phyloP scores from a whole-genome alignment of 768 basidiomycete genomes.

The Solioccasus polychromus region DNA sequence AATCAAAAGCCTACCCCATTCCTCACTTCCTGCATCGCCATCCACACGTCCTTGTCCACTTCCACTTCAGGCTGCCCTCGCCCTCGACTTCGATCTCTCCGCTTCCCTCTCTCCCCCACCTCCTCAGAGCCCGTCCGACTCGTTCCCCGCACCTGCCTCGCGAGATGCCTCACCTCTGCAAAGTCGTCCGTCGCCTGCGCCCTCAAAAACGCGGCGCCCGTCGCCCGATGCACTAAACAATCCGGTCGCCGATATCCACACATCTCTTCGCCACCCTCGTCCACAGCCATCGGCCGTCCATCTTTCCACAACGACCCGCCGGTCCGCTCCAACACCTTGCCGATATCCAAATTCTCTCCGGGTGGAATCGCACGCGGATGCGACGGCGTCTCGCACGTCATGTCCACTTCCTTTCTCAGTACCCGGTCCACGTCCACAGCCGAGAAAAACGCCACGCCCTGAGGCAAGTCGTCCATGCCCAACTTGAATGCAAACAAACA shows the following conservation, averaged over 20 bases:
- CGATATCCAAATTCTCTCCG: conserved; percentile 84
- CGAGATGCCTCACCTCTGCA: conserved; percentile 66
- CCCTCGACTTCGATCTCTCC: conserved; percentile 11
- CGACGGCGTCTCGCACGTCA: conserved; percentile 93
- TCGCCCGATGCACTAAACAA: conserved; percentile 64
- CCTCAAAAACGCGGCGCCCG: conserved; percentile 61
- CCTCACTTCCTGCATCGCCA: conserved; percentile 26
- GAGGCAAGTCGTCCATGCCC: conserved; percentile 96
- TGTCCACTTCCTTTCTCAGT: conserved; percentile 92
- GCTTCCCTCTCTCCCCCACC: not conserved
- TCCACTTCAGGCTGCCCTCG: conserved; percentile 5
- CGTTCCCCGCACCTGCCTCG: conserved; percentile 39
- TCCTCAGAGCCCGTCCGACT: not conserved
- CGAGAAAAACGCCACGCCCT: conserved; percentile 95
- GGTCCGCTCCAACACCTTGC: conserved; percentile 61
- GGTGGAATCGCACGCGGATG: conserved; percentile 79
- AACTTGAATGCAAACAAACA: conserved; percentile 85
- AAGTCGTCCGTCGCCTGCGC: conserved; percentile 77
- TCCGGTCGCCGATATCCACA: conserved; percentile 53
- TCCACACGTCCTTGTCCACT: conserved; percentile 16
- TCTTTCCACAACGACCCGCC: conserved; percentile 65
- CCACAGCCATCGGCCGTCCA: conserved; percentile 50
- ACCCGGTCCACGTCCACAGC: conserved; percentile 92
- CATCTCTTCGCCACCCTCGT: conserved; percentile 18
- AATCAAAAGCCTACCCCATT: not conserved